Conservation (phyloP, 495 filamentous ascomycete genomes). For the Neurospora sp. region DNA sequence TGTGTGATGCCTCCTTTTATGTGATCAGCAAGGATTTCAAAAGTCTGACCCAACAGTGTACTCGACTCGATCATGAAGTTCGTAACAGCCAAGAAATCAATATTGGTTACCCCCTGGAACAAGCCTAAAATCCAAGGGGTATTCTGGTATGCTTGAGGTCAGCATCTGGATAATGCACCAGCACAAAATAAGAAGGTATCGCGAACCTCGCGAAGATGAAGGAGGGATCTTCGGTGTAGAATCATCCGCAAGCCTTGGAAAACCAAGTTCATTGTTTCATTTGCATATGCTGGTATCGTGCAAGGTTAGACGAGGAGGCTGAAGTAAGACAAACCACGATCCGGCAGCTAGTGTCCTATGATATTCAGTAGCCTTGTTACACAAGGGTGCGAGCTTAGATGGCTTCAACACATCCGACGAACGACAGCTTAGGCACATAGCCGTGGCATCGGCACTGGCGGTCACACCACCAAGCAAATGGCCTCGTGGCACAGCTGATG, state of each 20-base stretch:
- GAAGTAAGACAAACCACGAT: not conserved
- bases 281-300: not conserved
- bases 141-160: not conserved
- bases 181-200: not conserved
- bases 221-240: not conserved
- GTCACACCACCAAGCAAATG: not conserved
- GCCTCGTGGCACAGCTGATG: not conserved
- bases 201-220: not conserved
- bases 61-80: not conserved
- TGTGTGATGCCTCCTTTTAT: not conserved
- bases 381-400: not conserved
- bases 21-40: not conserved
- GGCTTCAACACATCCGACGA: not conserved
- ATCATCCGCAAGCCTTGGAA: not conserved
- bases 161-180: not conserved
- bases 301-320: not conserved
- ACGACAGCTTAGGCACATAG: not conserved
- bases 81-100: not conserved
- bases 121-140: not conserved
- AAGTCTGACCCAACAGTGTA: not conserved
- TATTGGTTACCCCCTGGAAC: not conserved
- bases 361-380: not conserved
- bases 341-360: not conserved
- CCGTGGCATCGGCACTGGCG: not conserved
- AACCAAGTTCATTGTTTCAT: not conserved